Conservation (phyloP, 202 grass and related monocot genomes). For the Dendrocalamus latiflorus region DNA sequence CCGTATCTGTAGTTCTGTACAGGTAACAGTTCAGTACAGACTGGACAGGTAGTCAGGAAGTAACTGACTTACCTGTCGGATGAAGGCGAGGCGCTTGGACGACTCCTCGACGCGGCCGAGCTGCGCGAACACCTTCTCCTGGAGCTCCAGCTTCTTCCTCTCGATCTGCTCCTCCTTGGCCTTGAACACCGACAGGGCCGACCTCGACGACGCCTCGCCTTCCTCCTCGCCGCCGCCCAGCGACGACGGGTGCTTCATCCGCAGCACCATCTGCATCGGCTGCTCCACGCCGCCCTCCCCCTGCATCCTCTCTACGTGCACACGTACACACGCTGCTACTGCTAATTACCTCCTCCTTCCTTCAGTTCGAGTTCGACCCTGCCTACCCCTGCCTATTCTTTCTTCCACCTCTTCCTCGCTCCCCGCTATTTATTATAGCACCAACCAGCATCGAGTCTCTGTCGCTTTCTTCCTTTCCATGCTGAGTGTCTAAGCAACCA, state of each 20-base stretch:
- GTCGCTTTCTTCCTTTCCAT: neutral
- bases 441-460: neutral
- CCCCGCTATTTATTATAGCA: conserved; percentile 37
- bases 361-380: neutral
- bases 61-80: conserved; percentile 42
- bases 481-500: conserved; percentile 43
- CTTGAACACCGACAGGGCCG: conserved; percentile 80
- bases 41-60: neutral
- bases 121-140: conserved; percentile 86
- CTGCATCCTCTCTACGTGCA: conserved; percentile 20
- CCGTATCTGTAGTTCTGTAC: neutral
- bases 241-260: conserved; percentile 59
- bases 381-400: conserved; percentile 1
- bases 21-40: neutral
- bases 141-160: conserved; percentile 84
- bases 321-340: neutral
- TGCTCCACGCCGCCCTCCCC: conserved; percentile 37
- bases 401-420: conserved; percentile 18
- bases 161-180: conserved; percentile 99
- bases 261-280: conserved; percentile 79
- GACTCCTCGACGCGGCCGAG: conserved; percentile 90
- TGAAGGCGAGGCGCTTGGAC: conserved; percentile 74
- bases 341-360: neutral
- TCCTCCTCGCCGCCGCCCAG: conserved; percentile 38
- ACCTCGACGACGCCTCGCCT: conserved; percentile 66